These are phyloP conservation scores for Pseudognaphalium luteoalbum DNA, from an alignment of 129 eudicot species.

Conservation along the genomic window DNA sequence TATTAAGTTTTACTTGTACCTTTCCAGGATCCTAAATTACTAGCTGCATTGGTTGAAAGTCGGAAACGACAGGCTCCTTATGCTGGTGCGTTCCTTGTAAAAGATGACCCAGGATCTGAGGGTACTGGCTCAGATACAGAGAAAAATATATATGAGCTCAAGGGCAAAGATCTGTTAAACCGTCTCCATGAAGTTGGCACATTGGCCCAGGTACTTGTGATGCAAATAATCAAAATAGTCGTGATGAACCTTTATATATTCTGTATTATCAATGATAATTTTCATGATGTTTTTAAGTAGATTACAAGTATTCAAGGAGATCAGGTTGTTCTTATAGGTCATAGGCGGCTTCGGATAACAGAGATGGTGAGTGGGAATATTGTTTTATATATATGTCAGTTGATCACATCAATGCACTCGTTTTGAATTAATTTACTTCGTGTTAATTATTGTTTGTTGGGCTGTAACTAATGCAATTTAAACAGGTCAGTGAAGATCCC, in stretches of 20 bases:
- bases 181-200: slow-evolving; percentile 99
- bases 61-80: slow-evolving; percentile 90
- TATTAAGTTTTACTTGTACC: not conserved
- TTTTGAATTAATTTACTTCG: slow-evolving; percentile 2
- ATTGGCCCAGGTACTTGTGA: slow-evolving; percentile 77
- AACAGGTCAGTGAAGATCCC: slow-evolving; percentile 91
- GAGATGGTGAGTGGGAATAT: slow-evolving; percentile 70
- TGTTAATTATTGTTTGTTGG: not conserved
- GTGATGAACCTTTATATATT: slow-evolving; percentile 9
- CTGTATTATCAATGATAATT: slow-evolving; percentile 15
- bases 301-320: slow-evolving; percentile 86
- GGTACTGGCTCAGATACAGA: slow-evolving; percentile 61
- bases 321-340: slow-evolving; percentile 90
- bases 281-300: slow-evolving; percentile 39
- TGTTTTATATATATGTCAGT: slow-evolving; percentile 8
- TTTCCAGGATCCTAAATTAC: slow-evolving; percentile 81
- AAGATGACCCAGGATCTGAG: slow-evolving; percentile 77
- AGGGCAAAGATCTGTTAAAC: slow-evolving; percentile 79
- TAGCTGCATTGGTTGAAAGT: slow-evolving; percentile 85
- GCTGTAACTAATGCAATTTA: slow-evolving; percentile 2
- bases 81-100: slow-evolving; percentile 94
- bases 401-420: slow-evolving; percentile 7
- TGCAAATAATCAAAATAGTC: not conserved
- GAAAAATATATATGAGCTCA: slow-evolving; percentile 70
- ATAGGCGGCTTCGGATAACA: slow-evolving; percentile 90